Conservation (phyloP, 139 green algal genomes). For the Chlamydomonas asymmetrica region DNA sequence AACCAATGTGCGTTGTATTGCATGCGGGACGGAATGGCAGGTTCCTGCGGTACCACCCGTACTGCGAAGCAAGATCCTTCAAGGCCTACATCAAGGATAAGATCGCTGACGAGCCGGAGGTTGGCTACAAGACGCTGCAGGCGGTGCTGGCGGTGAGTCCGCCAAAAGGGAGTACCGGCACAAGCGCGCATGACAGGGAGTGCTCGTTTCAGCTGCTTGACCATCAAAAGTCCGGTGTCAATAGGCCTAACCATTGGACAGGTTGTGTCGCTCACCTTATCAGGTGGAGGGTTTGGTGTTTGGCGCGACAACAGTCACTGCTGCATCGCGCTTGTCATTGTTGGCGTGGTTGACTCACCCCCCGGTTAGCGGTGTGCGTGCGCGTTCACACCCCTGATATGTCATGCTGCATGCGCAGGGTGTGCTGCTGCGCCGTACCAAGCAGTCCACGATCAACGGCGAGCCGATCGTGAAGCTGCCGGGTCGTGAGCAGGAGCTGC, state of each 20-base stretch:
- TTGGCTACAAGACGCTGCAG: slow-evolving; percentile 59
- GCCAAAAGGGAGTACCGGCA: no score
- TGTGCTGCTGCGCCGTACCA: slow-evolving; percentile 83
- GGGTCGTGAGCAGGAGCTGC: slow-evolving; percentile 45
- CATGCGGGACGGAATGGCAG: no score
- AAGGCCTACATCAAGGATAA: slow-evolving; percentile 66
- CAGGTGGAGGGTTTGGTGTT: no score
- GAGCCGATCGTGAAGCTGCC: slow-evolving; percentile 78
- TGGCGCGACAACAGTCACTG: no score
- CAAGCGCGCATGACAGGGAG: no score
- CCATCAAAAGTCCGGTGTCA: no score
- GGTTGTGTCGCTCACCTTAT: neutral
- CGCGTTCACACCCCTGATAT: no score
- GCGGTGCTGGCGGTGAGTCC: slow-evolving; percentile 44
- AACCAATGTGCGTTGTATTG: no score
- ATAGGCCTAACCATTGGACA: neutral
- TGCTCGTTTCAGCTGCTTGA: no score
- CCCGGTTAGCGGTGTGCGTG: no score
- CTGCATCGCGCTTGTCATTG: neutral
- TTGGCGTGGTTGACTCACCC: slow-evolving; percentile 15
- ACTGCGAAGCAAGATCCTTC: slow-evolving; percentile 52
- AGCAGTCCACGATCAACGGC: slow-evolving; percentile 69
- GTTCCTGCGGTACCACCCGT: slow-evolving; percentile 63
- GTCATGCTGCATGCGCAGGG: slow-evolving; percentile 33
- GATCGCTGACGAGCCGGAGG: slow-evolving; percentile 25